A percentile compares a stretch with the other conserved stretches of the same genome.
These are phyloP conservation scores for Naematelia aurantialba DNA, from an alignment of 768 basidiomycete genomes.

Conservation along the genomic window DNA sequence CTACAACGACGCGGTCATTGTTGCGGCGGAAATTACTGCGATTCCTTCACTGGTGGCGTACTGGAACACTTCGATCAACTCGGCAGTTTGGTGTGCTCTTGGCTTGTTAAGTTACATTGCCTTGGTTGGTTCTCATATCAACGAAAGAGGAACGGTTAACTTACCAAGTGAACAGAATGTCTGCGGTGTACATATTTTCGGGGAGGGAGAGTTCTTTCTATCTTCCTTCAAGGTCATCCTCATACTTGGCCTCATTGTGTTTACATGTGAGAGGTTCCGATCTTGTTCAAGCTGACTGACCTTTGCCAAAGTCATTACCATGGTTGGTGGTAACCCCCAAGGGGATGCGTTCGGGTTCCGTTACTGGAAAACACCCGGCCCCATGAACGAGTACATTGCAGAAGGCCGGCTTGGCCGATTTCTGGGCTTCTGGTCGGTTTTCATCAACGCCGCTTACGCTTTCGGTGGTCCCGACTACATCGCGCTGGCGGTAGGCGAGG, in stretches of 20 bases:
- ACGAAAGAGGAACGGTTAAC: too few species aligned
- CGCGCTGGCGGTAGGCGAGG: conserved; percentile 23
- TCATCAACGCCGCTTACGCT: neutral
- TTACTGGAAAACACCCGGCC: conserved; percentile 31
- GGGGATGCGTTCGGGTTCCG: conserved; percentile 54
- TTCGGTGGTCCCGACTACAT: conserved; percentile 31
- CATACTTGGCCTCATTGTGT: conserved; percentile 56
- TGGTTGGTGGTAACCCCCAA: conserved; percentile 54
- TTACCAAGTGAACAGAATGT: conserved; percentile 14
- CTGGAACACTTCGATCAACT: conserved; percentile 24
- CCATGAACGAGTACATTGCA: conserved; percentile 11
- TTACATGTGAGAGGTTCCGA: conserved; percentile 58
- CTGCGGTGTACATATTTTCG: conserved; percentile 18
- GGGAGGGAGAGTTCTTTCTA: conserved; percentile 28
- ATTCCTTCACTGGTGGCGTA: conserved; percentile 28
- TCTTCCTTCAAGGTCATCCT: conserved; percentile 53
- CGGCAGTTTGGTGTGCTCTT: conserved; percentile 28
- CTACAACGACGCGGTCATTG: conserved; percentile 14
- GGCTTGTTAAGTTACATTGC: conserved; percentile 25
- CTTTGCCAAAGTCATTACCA: neutral
- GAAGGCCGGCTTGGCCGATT: conserved; percentile 7
- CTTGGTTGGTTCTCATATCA: too few species aligned
- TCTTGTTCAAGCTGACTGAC: neutral
- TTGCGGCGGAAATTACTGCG: neutral
- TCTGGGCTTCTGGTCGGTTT: conserved; percentile 8